Evolutionary conservation across 345 rosid genomes (phyloP).

Genomic region (Gossypium longicalyx): DNA sequence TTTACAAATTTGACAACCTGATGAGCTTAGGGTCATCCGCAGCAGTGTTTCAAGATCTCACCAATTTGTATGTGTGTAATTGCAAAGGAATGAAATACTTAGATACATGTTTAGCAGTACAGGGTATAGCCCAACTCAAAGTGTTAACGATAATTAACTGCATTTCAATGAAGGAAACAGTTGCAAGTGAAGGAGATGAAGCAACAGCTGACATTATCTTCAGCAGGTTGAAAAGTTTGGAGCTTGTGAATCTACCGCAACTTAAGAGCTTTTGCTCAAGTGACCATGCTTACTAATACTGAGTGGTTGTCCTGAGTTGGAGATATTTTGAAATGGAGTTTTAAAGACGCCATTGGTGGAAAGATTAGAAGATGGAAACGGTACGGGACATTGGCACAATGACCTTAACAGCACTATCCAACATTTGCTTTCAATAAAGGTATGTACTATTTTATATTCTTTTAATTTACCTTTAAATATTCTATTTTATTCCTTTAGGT

Average conservation of each 20-base stretch:
- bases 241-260: not conserved
- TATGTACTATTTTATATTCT: too few relatives aligned
- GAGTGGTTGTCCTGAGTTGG: not conserved
- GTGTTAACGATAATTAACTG: constrained; percentile 2
- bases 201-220: not conserved
- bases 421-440: too few relatives aligned
- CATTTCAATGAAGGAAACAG: not conserved
- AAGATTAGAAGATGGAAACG: not conserved
- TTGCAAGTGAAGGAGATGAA: not conserved
- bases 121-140: not conserved
- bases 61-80: not conserved
- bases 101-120: not conserved
- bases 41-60: not conserved
- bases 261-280: not conserved
- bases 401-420: too few relatives aligned
- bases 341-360: not conserved
- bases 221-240: constrained; percentile 4
- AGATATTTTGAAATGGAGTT: not conserved
- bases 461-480: too few relatives aligned
- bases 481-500: too few relatives aligned
- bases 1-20: not conserved
- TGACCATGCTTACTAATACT: not conserved
- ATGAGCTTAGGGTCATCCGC: not conserved
- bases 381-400: not conserved
- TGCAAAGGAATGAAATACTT: not conserved